Percentiles rank a stretch among this genome's conserved stretches.
Conservation (phyloP, 768 basidiomycete genomes). For the Podaxis sp. region DNA sequence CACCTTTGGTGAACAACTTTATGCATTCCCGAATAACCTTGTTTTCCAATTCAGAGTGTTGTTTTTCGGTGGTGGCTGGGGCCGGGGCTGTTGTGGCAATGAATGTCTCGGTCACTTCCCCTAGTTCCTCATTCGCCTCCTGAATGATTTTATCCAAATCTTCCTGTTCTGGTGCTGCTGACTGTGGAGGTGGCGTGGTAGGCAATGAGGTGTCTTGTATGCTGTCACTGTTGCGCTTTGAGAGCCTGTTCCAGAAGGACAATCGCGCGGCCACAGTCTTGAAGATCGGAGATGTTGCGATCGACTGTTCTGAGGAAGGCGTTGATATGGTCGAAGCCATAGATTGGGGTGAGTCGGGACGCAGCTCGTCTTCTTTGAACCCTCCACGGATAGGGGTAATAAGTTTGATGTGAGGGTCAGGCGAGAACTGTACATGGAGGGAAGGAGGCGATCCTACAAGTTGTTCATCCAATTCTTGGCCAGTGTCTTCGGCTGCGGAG, state of each 20-base stretch:
- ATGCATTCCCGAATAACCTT: constrained; percentile 81
- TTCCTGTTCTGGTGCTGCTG: constrained; percentile 27
- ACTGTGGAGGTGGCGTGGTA: constrained; percentile 19
- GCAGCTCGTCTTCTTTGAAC: constrained; percentile 17
- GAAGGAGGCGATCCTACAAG: constrained; percentile 14
- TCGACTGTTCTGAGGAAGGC: constrained; percentile 44
- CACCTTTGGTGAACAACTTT: constrained; percentile 73
- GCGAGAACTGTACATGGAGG: constrained; percentile 51
- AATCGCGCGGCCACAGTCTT: constrained; percentile 61
- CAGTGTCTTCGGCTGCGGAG: constrained; percentile 14
- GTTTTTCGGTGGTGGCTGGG: constrained; percentile 60
- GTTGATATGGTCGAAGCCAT: constrained; percentile 52
- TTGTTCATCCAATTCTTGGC: constrained; percentile 3
- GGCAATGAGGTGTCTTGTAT: constrained; percentile 14
- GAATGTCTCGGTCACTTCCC: constrained; percentile 52
- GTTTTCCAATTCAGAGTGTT: constrained; percentile 70
- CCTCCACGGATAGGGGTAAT: constrained; percentile 33
- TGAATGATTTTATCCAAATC: constrained; percentile 42
- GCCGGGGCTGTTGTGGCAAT: constrained; percentile 57
- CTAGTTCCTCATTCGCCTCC: constrained; percentile 41
- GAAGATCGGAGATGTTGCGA: constrained; percentile 46
- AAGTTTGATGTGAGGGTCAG: constrained; percentile 40
- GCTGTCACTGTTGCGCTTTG: constrained; percentile 35
- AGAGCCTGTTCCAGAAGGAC: constrained; percentile 71
- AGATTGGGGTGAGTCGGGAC: constrained; percentile 37